Evolutionary conservation across 805 yeast genomes (phyloP).

Genomic region (Millerozyma acaciae): DNA sequence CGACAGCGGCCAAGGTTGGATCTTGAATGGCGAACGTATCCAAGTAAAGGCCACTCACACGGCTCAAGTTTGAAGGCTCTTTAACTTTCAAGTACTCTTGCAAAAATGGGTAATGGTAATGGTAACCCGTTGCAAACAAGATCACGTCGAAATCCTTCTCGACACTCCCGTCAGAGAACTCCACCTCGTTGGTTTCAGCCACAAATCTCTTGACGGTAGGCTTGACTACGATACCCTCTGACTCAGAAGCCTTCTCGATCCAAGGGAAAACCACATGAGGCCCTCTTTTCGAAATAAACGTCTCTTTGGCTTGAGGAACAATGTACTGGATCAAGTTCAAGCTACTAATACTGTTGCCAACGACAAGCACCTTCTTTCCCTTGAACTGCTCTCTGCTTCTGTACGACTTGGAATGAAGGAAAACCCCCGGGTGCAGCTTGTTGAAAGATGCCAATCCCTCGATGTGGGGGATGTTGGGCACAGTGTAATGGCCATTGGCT

Average conservation of each 20-base stretch:
- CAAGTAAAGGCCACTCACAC: conserved; percentile 37
- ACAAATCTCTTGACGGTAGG: conserved; percentile 21
- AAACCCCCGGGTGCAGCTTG: conserved; percentile 38
- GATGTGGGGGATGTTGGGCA: conserved; percentile 57
- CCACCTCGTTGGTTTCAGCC: conserved; percentile 20
- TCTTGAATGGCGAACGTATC: conserved; percentile 39
- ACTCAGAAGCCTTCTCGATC: conserved; percentile 35
- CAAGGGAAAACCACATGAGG: conserved; percentile 28
- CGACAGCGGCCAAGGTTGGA: conserved; percentile 40
- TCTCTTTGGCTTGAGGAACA: conserved; percentile 21
- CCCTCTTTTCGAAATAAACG: conserved; percentile 25
- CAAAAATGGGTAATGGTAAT: conserved; percentile 42
- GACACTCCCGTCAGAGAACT: conserved; percentile 22
- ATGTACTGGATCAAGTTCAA: conserved; percentile 43
- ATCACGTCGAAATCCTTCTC: conserved; percentile 33
- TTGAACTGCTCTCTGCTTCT: conserved; percentile 42
- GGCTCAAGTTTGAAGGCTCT: conserved; percentile 22
- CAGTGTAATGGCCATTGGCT: conserved; percentile 62
- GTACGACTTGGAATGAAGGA: conserved; percentile 57
- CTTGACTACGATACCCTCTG: conserved; percentile 28
- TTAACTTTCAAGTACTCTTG: conserved; percentile 19
- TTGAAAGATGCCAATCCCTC: conserved; percentile 51
- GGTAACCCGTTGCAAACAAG: conserved; percentile 50
- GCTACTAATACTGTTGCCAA: conserved; percentile 42
- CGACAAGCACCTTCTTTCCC: conserved; percentile 37